Base-by-base conservation (phyloP, 2,329 filamentous ascomycete genomes). In the Aspergillus eucalypticola region DNA sequence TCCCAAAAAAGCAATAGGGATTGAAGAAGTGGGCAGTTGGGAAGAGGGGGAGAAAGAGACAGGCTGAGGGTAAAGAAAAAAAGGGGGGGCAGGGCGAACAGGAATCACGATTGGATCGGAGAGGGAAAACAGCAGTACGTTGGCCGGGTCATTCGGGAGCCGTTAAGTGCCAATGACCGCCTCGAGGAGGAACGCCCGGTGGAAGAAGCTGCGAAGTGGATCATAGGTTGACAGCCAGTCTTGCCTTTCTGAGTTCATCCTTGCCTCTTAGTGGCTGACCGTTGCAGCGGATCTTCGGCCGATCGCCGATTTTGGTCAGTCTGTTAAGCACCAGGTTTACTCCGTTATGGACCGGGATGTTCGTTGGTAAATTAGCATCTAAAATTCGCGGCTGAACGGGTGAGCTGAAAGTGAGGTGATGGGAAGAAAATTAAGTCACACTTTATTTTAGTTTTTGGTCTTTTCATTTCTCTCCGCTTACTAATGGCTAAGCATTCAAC, bases 161-260 rank as follows among this genome's bases (percentile, higher is more conserved):
- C 62, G 62, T 64, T 64, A 62, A 56, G 56, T 64, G 62, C 60
- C 62, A 64, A 56, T 51, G 48, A 56, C 55, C 54, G 59, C 39
- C 29, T 50, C 46, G 46, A 50, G 46, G 46, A 32, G 46, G 46
- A 50, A 50, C 46, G 46, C 46, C 46, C 46, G 25, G 46, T 49
- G 46, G 46, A 25, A 8, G 21, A 49, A 27, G 13, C 21, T 49
- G 23, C 21, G 13, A 13, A 15, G 17, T 44, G 41, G 21, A 15
- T n/a, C n/a, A n/a, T n/a, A n/a, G n/a, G n/a, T n/a, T 49, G 46
- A 49, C 46, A 49, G 46, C 46, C 23, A 8, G 46, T 7, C 46
- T 49, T 49, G 23, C 46, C 46, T n/a, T 29, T 29, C 15, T 8
- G 15, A 25, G 46, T 13, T 21, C 23, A 27, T 49, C 15, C 21